These are phyloP conservation scores for Mortierella sp. DNA, from an alignment of 371 early-diverging fungal genomes.

Conservation along the genomic window DNA sequence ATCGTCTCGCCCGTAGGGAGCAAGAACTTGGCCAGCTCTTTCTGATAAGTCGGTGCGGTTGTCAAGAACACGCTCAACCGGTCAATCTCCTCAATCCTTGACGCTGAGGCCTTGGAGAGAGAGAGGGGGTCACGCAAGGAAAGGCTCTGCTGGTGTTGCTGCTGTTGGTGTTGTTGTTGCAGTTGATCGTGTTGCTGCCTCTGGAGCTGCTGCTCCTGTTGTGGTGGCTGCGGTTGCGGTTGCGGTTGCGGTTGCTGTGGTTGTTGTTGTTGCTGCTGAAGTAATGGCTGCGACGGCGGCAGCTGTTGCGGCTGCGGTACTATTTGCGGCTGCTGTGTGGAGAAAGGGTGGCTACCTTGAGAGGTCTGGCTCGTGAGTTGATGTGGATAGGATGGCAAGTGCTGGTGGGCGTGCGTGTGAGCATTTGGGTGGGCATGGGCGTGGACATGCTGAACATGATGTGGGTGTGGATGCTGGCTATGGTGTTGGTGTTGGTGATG, in stretches of 20 bases:
- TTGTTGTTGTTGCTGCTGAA: constrained; percentile 39
- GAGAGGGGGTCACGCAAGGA: constrained; percentile 31
- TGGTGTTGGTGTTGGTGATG: constrained; percentile 30
- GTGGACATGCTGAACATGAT: constrained; percentile 15
- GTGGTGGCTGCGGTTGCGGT: constrained; percentile 28
- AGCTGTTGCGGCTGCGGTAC: constrained; percentile 21
- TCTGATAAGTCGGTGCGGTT: constrained; percentile 43
- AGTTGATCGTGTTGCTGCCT: constrained; percentile 25
- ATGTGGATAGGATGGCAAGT: constrained; percentile 2
- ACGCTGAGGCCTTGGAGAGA: constrained; percentile 30
- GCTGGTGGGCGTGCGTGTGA: too few species aligned
- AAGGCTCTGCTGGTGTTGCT: constrained; percentile 35
- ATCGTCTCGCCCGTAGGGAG: constrained; percentile 89
- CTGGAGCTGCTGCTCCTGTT: constrained; percentile 26
- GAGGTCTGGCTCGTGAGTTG: not conserved
- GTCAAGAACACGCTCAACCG: constrained; percentile 50
- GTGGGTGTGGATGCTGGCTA: constrained; percentile 15
- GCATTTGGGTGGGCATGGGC: too few species aligned
- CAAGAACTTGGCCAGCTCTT: constrained; percentile 70
- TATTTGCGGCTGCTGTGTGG: constrained; percentile 17
- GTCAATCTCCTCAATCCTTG: constrained; percentile 52
- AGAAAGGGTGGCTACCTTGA: constrained; percentile 5
- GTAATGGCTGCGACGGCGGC: constrained; percentile 22
- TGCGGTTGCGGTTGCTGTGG: too few species aligned
- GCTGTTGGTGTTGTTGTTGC: constrained; percentile 40